A percentile compares a stretch with the other conserved stretches of the same genome.
These are phyloP conservation scores for Coniochaeta pulveracea DNA, from an alignment of 2,329 filamentous ascomycete genomes.

Conservation along the genomic window DNA sequence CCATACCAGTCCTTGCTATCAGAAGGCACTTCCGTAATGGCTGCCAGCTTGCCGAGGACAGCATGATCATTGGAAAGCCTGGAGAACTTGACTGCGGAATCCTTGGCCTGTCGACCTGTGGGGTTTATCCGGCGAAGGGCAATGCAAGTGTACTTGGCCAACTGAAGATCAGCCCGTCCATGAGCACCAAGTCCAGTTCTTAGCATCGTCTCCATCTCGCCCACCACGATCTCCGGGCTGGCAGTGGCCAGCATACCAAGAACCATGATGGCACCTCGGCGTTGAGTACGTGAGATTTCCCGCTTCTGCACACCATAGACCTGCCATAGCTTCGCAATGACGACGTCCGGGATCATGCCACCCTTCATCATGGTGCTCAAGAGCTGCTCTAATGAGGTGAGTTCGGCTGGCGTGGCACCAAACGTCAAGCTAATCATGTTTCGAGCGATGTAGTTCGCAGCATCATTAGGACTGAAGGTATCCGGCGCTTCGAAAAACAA, in stretches of 20 bases:
- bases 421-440: slow-evolving; percentile 99
- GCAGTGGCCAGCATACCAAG: slow-evolving; percentile 93
- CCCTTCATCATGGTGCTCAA: slow-evolving; percentile 97
- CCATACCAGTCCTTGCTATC: slow-evolving; percentile 95
- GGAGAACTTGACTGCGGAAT: slow-evolving; percentile 55
- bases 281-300: slow-evolving; percentile 84
- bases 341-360: slow-evolving; percentile 72
- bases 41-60: slow-evolving; percentile 67
- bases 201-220: slow-evolving; percentile 90
- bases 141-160: slow-evolving; percentile 93
- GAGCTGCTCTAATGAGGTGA: slow-evolving; percentile 91
- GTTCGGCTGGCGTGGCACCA: slow-evolving; percentile 83
- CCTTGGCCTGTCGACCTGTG: slow-evolving; percentile 67
- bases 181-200: slow-evolving; percentile 75
- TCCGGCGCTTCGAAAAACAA: slow-evolving; percentile 95
- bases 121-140: slow-evolving; percentile 86
- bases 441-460: slow-evolving; percentile 87
- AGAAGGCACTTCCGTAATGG: slow-evolving; percentile 74
- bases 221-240: slow-evolving; percentile 83
- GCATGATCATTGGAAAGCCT: slow-evolving; percentile 88
- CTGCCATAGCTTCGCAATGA: slow-evolving; percentile 91
- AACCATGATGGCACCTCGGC: slow-evolving; percentile 89
- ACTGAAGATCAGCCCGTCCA: slow-evolving; percentile 70
- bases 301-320: slow-evolving; percentile 91
- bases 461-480: slow-evolving; percentile 75